Conservation (phyloP, 2,329 filamentous ascomycete species). For the Dactylellina sp. region DNA sequence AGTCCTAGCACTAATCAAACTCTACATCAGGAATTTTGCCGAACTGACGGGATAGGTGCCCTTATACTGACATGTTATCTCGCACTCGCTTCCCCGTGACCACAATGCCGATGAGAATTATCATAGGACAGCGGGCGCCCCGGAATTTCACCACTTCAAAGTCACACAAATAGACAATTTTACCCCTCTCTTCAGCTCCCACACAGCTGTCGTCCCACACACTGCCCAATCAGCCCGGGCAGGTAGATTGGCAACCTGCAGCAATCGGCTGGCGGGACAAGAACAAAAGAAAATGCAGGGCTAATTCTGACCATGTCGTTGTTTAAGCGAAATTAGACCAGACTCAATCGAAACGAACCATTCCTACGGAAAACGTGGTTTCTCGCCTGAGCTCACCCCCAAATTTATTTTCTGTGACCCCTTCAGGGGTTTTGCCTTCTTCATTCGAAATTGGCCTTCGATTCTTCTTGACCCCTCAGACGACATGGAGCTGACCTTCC, state of each 20-base stretch:
- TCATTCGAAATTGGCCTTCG: slow-evolving; percentile 25
- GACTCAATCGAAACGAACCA: slow-evolving; percentile 56
- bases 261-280: slow-evolving; percentile 51
- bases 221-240: slow-evolving; percentile 33
- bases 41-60: slow-evolving; percentile 9
- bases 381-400: slow-evolving; percentile 52
- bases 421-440: slow-evolving; percentile 35
- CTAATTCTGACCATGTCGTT: slow-evolving; percentile 30
- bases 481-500: not conserved
- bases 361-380: slow-evolving; percentile 55
- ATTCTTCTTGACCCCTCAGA: not conserved
- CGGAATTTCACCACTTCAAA: not conserved
- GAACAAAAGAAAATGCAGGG: slow-evolving; percentile 4
- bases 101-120: not conserved
- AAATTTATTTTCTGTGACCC: slow-evolving; percentile 40
- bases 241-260: slow-evolving; percentile 39
- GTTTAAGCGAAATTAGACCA: slow-evolving; percentile 56
- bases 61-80: not conserved
- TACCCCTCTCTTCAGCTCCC: slow-evolving; percentile 51
- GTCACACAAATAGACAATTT: slow-evolving; percentile 23
- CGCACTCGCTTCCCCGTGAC: not conserved
- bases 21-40: slow-evolving; percentile 31
- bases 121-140: slow-evolving; percentile 6
- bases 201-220: slow-evolving; percentile 45
- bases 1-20: slow-evolving; percentile 33